Evolutionary conservation across 2,329 filamentous ascomycete species (phyloP).

Genomic region (Arthroderma uncinatum): DNA sequence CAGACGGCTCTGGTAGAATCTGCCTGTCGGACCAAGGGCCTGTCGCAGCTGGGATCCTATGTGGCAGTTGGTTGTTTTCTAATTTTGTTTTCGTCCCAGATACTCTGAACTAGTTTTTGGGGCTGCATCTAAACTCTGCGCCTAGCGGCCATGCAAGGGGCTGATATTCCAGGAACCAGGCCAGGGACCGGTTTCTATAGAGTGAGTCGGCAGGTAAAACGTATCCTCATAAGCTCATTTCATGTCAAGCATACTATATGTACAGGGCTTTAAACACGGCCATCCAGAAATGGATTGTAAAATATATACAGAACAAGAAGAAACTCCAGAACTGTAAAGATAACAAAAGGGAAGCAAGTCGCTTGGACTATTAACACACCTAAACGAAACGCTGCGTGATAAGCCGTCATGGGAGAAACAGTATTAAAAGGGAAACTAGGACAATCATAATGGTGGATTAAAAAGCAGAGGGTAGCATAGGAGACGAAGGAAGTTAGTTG

Average conservation of each 20-base stretch:
- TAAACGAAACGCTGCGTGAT: neutral
- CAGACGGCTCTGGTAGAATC: neutral
- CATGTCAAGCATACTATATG: neutral
- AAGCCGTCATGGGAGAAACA: neutral
- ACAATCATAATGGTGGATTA: neutral
- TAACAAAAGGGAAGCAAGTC: neutral
- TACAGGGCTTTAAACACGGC: neutral
- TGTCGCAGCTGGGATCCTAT: neutral
- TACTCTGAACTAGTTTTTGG: too few relatives aligned
- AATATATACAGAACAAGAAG: neutral
- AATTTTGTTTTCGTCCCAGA: neutral
- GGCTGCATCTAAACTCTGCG: neutral
- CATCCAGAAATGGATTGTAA: neutral
- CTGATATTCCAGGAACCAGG: neutral
- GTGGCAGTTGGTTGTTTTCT: neutral
- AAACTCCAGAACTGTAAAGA: neutral
- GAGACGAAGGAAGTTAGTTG: neutral
- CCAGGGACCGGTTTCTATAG: too few relatives aligned
- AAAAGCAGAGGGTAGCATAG: neutral
- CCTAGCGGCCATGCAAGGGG: slow-evolving; percentile 1
- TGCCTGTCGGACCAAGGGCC: neutral
- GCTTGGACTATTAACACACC: neutral
- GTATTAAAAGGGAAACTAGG: neutral
- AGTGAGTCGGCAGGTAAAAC: too few relatives aligned
- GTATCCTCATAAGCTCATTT: neutral